Conservation (phyloP, 2,329 filamentous ascomycete species). For the Cercospora sesami region DNA sequence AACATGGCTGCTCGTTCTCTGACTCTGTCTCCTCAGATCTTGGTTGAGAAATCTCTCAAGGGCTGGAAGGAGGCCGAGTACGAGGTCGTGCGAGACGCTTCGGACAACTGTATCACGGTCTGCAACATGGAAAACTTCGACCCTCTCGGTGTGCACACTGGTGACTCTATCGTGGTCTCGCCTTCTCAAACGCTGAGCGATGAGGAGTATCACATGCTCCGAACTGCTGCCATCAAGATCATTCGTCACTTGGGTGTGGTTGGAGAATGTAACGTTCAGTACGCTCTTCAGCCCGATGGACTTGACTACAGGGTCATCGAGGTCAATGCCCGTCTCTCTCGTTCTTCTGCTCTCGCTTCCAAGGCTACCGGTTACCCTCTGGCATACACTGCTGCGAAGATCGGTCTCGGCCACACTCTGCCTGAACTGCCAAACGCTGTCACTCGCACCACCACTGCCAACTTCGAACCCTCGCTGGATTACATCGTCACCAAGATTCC, state of each 20-base stretch:
- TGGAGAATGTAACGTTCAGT: conserved; percentile 98
- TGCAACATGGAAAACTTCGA: conserved; percentile 99
- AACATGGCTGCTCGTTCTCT: conserved; percentile 91
- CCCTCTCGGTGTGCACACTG: conserved; percentile 93
- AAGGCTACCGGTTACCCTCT: conserved; percentile 98
- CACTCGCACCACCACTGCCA: conserved; percentile 96
- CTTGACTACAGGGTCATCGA: conserved; percentile 98
- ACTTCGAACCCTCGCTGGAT: conserved; percentile 96
- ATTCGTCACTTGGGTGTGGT: conserved; percentile 95
- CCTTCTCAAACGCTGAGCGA: conserved; percentile 96
- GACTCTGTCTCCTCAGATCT: conserved; percentile 89
- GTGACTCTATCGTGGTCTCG: conserved; percentile 97
- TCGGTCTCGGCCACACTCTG: conserved; percentile 90
- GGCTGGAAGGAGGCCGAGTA: conserved; percentile 99
- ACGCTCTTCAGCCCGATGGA: conserved; percentile 92
- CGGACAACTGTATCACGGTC: conserved; percentile 98
- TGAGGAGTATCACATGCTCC: conserved; percentile 99
- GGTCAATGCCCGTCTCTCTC: conserved; percentile 96
- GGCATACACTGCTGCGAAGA: conserved; percentile 97
- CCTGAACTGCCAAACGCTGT: conserved; percentile 97
- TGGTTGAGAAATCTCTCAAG: conserved; percentile 98
- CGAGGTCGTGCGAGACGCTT: conserved; percentile 93
- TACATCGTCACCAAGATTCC: conserved; percentile 99
- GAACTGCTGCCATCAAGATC: conserved; percentile 96
- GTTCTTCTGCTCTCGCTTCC: conserved; percentile 93